Conservation (phyloP, 1,284 basidiomycete genomes). For the Papiliotrema nemorosa region DNA sequence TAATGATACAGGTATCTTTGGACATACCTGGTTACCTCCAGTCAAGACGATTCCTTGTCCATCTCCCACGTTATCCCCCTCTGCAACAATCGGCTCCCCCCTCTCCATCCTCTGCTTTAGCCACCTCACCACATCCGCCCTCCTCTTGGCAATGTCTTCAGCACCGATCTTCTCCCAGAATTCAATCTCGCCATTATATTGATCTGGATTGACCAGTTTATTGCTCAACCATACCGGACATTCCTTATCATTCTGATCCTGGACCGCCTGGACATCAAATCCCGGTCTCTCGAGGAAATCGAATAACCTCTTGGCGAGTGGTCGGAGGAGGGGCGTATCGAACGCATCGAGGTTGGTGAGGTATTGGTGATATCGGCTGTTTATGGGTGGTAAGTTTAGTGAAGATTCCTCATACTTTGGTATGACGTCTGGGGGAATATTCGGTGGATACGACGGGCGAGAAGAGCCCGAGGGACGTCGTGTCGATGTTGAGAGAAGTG, state of each 20-base stretch:
- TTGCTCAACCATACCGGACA: conserved; percentile 39
- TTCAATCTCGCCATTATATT: conserved; percentile 38
- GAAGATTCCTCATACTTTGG: background rate
- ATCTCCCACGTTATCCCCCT: conserved; percentile 13
- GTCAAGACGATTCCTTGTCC: conserved; percentile 51
- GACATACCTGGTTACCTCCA: conserved; percentile 48
- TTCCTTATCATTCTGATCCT: conserved; percentile 15
- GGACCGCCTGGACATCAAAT: conserved; percentile 15
- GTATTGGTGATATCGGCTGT: background rate
- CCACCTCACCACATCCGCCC: conserved; percentile 42
- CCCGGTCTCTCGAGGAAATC: conserved; percentile 39
- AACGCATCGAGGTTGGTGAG: conserved; percentile 19
- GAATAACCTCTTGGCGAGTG: conserved; percentile 20
- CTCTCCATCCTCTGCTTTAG: conserved; percentile 29
- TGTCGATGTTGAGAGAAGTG: background rate
- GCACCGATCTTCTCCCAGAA: conserved; percentile 41
- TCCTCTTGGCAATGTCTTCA: conserved; percentile 33
- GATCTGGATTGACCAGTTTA: conserved; percentile 47
- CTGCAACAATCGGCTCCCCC: conserved; percentile 31
- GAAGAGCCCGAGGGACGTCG: background rate
- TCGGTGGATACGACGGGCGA: background rate
- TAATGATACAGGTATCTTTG: background rate
- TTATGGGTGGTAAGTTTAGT: background rate
- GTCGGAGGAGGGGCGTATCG: conserved; percentile 8
- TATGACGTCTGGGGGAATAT: background rate